Evolutionary conservation across 768 basidiomycete genomes (phyloP), one percentile per base, ranked within the genome.

Genomic region (Boletus sp.): DNA sequence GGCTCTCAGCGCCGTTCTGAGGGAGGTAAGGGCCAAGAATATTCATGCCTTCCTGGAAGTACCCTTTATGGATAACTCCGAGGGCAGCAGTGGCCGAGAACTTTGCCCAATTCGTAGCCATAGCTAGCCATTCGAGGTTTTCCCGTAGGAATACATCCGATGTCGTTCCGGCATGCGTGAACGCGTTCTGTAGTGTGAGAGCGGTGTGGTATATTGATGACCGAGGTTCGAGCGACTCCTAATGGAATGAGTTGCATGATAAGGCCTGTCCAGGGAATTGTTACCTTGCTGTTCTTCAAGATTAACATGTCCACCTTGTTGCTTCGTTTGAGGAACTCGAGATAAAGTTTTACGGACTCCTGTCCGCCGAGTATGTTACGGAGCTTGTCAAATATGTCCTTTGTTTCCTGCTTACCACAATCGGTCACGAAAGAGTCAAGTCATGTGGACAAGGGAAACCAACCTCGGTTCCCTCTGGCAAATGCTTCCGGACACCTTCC

Each of bases 161-260:
- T 0, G 94, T 94, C 4, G 97, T 99, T 47, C 97, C 97, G n/a
- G 96, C 87, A 68, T 97, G 89, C 86, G 96, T 95, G 72, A 95
- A 98, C 2, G 97, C 94, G 72, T 99, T 98, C 71, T 95, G 92
- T 55, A 99, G 83, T 8, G 94, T 94, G 60, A 99, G 83, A 5
- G 97, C 94, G 6, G 93, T 94, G 75, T 99, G 97, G 71, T 94
- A 98, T 68, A 99, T 92, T 18, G 96, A 98, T 24, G 92, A 95
- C 37, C 96, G 89, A 29, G 94, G 83, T 67, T 98, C 96, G 20
- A 98, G 79, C 2, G 86, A 85, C 50, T 98, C 94, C 92, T 94
- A 60, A 53, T 52, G 5, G 45, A 39, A 62, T 52, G 37, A 69
- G 46, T 29, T 29, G 18, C 10, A 47, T 36, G 40, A 30, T 37